Evolutionary conservation across 495 filamentous ascomycete species (phyloP).

Genomic region (Lindgomyces ingoldianus): DNA sequence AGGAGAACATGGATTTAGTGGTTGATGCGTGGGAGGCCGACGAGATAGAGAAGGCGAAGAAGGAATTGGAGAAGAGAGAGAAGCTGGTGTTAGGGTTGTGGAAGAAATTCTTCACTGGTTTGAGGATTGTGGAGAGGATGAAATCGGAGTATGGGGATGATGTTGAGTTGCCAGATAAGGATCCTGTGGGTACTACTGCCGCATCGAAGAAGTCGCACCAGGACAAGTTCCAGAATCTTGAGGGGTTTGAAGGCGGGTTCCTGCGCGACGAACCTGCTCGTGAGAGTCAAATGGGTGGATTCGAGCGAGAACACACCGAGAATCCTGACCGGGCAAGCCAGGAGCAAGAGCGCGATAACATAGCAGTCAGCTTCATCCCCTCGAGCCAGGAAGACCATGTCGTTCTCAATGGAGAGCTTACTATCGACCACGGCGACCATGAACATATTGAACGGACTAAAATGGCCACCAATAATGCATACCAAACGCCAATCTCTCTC

Average conservation of each 20-base stretch:
- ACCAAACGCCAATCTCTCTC: conserved; percentile 40
- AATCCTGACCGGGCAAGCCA: conserved; percentile 20
- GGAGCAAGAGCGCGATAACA: conserved; percentile 4
- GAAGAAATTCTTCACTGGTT: conserved; percentile 82
- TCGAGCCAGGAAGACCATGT: conserved; percentile 10
- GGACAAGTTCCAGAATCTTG: conserved; percentile 31
- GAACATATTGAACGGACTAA: neutral
- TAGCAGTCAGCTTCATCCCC: conserved; percentile 13
- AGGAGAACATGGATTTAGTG: conserved; percentile 71
- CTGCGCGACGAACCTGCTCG: conserved; percentile 17
- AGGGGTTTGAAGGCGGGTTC: conserved; percentile 37
- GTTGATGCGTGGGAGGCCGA: conserved; percentile 81
- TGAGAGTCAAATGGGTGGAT: conserved; percentile 21
- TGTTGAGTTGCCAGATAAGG: conserved; percentile 45
- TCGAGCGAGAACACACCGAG: conserved; percentile 30
- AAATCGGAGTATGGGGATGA: conserved; percentile 67
- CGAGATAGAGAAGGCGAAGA: conserved; percentile 71
- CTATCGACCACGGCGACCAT: conserved; percentile 30
- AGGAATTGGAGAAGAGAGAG: conserved; percentile 79
- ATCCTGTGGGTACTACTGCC: neutral
- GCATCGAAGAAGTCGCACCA: conserved; percentile 25
- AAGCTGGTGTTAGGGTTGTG: conserved; percentile 74
- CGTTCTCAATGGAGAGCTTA: conserved; percentile 6
- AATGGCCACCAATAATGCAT: conserved; percentile 15
- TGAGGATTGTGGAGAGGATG: conserved; percentile 79